These are phyloP conservation scores for Strobilomyces confusus DNA, from an alignment of 768 basidiomycete genomes.

Conservation along the genomic window DNA sequence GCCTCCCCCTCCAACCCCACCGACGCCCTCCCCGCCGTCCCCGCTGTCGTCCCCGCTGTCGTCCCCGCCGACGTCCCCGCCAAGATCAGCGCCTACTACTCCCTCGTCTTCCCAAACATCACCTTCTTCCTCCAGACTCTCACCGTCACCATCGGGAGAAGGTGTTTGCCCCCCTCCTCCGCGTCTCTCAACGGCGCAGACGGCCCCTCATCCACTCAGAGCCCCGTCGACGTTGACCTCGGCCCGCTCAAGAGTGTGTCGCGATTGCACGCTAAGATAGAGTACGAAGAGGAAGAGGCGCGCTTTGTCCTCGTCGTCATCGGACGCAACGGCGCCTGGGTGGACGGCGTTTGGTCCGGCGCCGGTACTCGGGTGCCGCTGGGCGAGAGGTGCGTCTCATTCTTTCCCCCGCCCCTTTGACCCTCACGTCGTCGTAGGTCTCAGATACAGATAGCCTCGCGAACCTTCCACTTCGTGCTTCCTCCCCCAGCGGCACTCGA, in stretches of 20 bases:
- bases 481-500: slow-evolving; percentile 82
- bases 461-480: slow-evolving; percentile 94
- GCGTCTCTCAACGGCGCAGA: slow-evolving; percentile 46
- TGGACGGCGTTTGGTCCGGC: slow-evolving; percentile 94
- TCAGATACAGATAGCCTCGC: slow-evolving; percentile 94
- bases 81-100: slow-evolving; percentile 91
- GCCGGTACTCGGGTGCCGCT: slow-evolving; percentile 85
- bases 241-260: slow-evolving; percentile 97
- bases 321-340: slow-evolving; percentile 98
- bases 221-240: slow-evolving; percentile 81
- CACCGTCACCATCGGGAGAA: slow-evolving; percentile 88
- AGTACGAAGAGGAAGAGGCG: slow-evolving; percentile 86
- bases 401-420: not conserved
- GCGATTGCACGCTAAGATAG: slow-evolving; percentile 93
- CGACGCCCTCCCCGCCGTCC: slow-evolving; percentile 3
- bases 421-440: slow-evolving; percentile 50
- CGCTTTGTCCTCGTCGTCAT: slow-evolving; percentile 86
- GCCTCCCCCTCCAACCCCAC: slow-evolving; percentile 26
- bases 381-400: slow-evolving; percentile 62
- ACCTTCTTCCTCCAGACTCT: slow-evolving; percentile 97
- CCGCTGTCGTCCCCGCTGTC: slow-evolving; percentile 1
- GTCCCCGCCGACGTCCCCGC: slow-evolving; percentile 39
- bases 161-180: slow-evolving; percentile 67
- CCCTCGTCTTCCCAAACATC: slow-evolving; percentile 89
- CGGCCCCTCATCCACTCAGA: slow-evolving; percentile 21